phyloP scores from a whole-genome alignment of 768 basidiomycete genomes.

The Termitomyces sp. region DNA sequence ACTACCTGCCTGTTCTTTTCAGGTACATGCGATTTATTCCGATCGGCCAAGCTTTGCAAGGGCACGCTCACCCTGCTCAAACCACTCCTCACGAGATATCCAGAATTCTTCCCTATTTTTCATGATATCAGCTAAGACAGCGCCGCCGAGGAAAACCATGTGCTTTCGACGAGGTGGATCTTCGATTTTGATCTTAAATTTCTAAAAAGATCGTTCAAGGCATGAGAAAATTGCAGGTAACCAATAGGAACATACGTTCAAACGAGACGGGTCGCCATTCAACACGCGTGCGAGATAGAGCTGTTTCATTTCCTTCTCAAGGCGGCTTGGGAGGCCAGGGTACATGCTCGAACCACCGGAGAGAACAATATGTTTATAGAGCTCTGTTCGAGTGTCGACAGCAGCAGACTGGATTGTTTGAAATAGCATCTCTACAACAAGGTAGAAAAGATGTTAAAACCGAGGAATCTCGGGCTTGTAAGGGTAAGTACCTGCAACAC shows the following conservation, averaged over 20 bases:
- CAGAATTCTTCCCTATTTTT: slow-evolving; percentile 92
- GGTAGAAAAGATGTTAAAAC: not conserved
- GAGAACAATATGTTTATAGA: slow-evolving; percentile 97
- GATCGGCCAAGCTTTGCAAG: slow-evolving; percentile 80
- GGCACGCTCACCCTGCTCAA: slow-evolving; percentile 77
- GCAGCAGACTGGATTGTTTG: slow-evolving; percentile 90
- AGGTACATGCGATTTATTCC: slow-evolving; percentile 28
- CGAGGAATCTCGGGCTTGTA: not conserved
- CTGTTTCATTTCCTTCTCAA: slow-evolving; percentile 99
- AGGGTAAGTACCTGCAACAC: slow-evolving; percentile 70
- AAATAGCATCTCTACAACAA: slow-evolving; percentile 81
- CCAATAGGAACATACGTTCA: slow-evolving; percentile 61
- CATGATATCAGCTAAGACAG: slow-evolving; percentile 99
- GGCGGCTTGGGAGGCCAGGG: slow-evolving; percentile 90
- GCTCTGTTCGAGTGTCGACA: slow-evolving; percentile 80
- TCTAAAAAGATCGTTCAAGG: slow-evolving; percentile 40
- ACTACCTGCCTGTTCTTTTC: not conserved
- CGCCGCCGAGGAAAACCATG: slow-evolving; percentile 99
- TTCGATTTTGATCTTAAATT: slow-evolving; percentile 99
- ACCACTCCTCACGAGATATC: slow-evolving; percentile 93
- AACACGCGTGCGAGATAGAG: slow-evolving; percentile 92
- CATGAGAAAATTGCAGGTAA: not conserved
- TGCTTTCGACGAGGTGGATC: slow-evolving; percentile 98
- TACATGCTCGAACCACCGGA: slow-evolving; percentile 99
- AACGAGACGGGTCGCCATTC: slow-evolving; percentile 70